phyloP scores from a whole-genome alignment of 495 filamentous ascomycete species.

The Penicillium steckii region DNA sequence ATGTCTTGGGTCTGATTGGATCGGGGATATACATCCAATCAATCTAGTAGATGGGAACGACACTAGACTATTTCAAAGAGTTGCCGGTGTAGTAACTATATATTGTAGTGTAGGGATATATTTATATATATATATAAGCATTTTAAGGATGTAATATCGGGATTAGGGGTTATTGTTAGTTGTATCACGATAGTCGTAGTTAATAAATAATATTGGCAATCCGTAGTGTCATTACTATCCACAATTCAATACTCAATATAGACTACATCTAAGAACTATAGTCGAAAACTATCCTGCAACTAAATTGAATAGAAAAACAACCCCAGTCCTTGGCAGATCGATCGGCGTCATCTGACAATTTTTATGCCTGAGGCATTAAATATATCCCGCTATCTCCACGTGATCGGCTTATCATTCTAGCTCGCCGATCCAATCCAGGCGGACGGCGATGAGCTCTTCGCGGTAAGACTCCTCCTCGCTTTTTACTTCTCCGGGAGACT shows the following conservation, averaged over 20 bases:
- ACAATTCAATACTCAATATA: too few relatives aligned
- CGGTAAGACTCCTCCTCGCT: background rate
- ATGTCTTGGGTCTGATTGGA: background rate
- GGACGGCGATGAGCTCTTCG: background rate
- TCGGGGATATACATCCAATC: background rate
- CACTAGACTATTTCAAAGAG: background rate
- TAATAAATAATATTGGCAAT: too few relatives aligned
- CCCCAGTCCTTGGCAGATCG: slow-evolving; percentile 3
- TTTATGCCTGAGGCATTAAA: slow-evolving; percentile 1
- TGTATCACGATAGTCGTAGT: too few relatives aligned
- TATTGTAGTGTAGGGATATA: too few relatives aligned
- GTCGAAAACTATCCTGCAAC: too few relatives aligned
- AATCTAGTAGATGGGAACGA: background rate
- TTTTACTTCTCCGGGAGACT: background rate
- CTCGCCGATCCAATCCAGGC: background rate
- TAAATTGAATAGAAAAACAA: background rate
- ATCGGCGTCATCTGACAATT: background rate
- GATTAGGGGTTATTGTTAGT: too few relatives aligned
- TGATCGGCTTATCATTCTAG: background rate
- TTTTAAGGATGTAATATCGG: too few relatives aligned
- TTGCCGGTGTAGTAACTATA: too few relatives aligned
- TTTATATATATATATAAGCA: too few relatives aligned
- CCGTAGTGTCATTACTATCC: too few relatives aligned
- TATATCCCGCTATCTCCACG: background rate
- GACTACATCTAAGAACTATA: too few relatives aligned